Base-by-base conservation (phyloP, 2,329 filamentous ascomycete genomes). In the Aureobasidium leucospermi region DNA sequence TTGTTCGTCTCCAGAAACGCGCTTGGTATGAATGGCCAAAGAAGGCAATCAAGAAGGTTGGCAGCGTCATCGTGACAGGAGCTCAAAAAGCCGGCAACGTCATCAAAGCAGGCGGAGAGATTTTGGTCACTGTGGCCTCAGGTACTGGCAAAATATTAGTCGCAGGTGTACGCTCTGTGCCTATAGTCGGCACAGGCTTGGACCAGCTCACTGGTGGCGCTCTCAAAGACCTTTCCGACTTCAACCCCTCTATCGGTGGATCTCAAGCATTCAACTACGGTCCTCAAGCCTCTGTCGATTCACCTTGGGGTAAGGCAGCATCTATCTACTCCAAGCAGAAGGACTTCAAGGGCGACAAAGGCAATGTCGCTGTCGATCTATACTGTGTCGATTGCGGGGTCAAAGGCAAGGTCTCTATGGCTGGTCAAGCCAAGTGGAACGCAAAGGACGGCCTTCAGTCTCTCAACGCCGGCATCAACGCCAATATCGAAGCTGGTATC, bases 221-320 rank as follows among this genome's bases (percentile, higher is more conserved):
- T 6, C 15, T 49, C 6, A n/a, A 19, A 4, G 46, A 49, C 7
- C 46, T 34, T 8, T 39, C 38, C 11, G 39, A 56, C 28, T 56
- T 43, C 29, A 29, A 52, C 34, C 48, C 48, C 6, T 6, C 32
- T 6, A 52, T 52, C n/a, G 13, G 6, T 9, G 48, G 48, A 6
- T 13, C 6, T 15, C 34, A 36, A 52, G 32, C 23, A 8, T 38
- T 52, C 19, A 36, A 52, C 29, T 52, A 39, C 23, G 48, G 48
- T 9, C 48, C 48, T 23, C 13, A 52, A 4, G 34, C 31, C 10
- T 9, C 31, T 1, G 48, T 19, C 7, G 48, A 38, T 16, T 52
- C 38, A 9, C 52, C 52, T n/a, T 56, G 52, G 52, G 52, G 52
- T 28, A 45, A 56, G 10, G 52, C 52, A 11, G 38, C 41, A n/a